Evolutionary conservation across 2,329 filamentous ascomycete genomes (phyloP).

Genomic region (Alternaria incomplexa): DNA sequence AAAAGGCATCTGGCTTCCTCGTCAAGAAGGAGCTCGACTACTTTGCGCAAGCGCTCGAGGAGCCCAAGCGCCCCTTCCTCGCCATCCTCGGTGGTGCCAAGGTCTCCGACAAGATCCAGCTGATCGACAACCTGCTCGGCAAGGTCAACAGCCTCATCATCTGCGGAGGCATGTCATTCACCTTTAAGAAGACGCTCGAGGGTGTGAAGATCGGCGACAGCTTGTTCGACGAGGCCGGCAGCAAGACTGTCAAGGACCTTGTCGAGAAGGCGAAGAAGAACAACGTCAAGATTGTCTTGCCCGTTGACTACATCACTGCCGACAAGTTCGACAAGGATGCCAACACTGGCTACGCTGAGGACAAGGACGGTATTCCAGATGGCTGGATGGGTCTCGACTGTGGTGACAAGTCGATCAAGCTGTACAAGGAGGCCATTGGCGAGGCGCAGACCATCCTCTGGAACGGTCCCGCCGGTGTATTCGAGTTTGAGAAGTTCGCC

Average conservation of each 20-base stretch:
- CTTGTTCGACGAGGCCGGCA: conserved; percentile 91
- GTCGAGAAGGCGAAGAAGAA: conserved; percentile 97
- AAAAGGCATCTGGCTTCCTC: conserved; percentile 97
- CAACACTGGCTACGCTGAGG: conserved; percentile 78
- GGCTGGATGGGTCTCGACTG: conserved; percentile 99
- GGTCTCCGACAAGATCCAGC: conserved; percentile 99
- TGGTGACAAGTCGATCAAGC: conserved; percentile 83
- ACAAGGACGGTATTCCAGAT: conserved; percentile 88
- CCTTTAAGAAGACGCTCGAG: conserved; percentile 99
- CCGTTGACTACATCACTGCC: conserved; percentile 93
- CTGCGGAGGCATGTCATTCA: conserved; percentile 98
- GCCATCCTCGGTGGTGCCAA: conserved; percentile 98
- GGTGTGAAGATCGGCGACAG: conserved; percentile 86
- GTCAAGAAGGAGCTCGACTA: conserved; percentile 99
- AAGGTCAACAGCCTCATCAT: conserved; percentile 98
- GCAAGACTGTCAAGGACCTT: conserved; percentile 86
- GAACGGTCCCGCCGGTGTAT: conserved; percentile 97
- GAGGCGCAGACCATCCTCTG: conserved; percentile 96
- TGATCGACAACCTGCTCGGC: conserved; percentile 97
- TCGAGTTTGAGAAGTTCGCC: conserved; percentile 95
- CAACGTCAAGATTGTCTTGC: conserved; percentile 92
- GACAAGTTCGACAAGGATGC: conserved; percentile 93
- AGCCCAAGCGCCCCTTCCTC: conserved; percentile 92
- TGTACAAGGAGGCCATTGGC: conserved; percentile 86
- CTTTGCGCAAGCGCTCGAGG: conserved; percentile 96